phyloP scores from a whole-genome alignment of 495 filamentous ascomycete species.

The Neohortaea acidophila region DNA sequence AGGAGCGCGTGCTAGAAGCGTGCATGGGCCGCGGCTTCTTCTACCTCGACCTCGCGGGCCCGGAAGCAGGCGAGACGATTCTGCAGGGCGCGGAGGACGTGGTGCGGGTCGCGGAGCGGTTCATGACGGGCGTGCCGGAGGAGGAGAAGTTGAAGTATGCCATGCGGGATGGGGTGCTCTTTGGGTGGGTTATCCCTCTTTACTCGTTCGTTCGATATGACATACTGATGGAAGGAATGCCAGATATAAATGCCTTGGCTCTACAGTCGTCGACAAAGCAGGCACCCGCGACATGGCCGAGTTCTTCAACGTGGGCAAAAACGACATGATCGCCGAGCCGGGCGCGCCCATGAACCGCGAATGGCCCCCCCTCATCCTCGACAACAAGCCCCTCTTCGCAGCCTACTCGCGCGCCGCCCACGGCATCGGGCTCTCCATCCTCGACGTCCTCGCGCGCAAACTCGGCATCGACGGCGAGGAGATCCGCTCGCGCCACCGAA shows the following conservation, averaged over 20 bases:
- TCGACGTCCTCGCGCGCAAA: conserved; percentile 13
- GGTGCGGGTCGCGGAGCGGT: conserved; percentile 7
- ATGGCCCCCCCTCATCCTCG: conserved; percentile 10
- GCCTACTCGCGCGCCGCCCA: conserved; percentile 14
- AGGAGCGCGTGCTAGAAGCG: conserved; percentile 15
- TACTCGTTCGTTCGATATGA: background rate
- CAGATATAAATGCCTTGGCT: conserved; percentile 17
- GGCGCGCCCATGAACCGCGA: conserved; percentile 10
- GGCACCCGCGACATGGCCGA: conserved; percentile 16
- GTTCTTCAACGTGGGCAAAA: conserved; percentile 21
- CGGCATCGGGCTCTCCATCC: conserved; percentile 11
- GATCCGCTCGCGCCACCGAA: conserved; percentile 10
- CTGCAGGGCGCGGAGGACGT: conserved; percentile 16
- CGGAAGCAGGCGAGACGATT: conserved; percentile 15
- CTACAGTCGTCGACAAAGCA: conserved; percentile 13
- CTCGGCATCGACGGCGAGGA: conserved; percentile 13
- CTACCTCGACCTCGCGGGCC: conserved; percentile 18
- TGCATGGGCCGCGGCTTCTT: conserved; percentile 20
- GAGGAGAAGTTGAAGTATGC: conserved; percentile 18
- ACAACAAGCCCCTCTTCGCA: conserved; percentile 10
- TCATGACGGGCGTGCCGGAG: conserved; percentile 2
- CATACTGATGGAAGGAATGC: background rate
- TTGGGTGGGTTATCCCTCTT: conserved; percentile 5
- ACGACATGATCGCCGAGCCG: conserved; percentile 17
- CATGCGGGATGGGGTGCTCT: conserved; percentile 8